phyloP scores from a whole-genome alignment of 2,329 filamentous ascomycete species.

The Fusarium brevicatenulatum region DNA sequence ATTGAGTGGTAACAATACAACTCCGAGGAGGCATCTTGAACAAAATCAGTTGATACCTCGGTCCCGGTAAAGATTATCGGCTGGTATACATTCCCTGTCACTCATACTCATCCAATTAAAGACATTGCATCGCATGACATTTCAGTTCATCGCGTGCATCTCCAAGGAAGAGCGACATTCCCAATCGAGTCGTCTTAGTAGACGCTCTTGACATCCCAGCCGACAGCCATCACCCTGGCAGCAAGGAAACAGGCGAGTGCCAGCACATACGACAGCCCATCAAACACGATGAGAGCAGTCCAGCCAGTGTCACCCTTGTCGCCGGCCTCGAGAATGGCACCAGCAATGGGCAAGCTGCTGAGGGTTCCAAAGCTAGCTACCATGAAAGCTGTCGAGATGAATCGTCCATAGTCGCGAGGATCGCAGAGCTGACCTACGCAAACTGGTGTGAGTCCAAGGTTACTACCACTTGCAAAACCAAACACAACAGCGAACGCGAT shows the following conservation, averaged over 20 bases:
- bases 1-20: not conserved
- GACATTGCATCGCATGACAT: constrained; percentile 1
- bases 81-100: not conserved
- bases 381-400: constrained; percentile 81
- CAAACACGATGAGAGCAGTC: constrained; percentile 53
- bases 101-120: not conserved
- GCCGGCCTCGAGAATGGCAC: constrained; percentile 49
- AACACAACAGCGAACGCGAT: constrained; percentile 77
- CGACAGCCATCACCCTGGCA: constrained; percentile 31
- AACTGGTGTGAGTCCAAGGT: constrained; percentile 80
- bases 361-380: constrained; percentile 77
- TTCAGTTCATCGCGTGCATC: constrained; percentile 13
- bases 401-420: constrained; percentile 78
- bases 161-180: not conserved
- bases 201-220: constrained; percentile 31
- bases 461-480: constrained; percentile 82
- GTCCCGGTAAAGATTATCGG: constrained; percentile 9
- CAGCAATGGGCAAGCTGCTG: constrained; percentile 58
- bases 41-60: constrained; percentile 15
- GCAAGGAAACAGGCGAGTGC: constrained; percentile 34
- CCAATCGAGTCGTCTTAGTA: constrained; percentile 11
- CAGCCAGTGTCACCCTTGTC: constrained; percentile 46
- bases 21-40: constrained; percentile 15
- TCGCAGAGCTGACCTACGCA: constrained; percentile 84
- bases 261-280: constrained; percentile 44